These are phyloP conservation scores for Incumbomyces lentus DNA, from an alignment of 2,329 filamentous ascomycete genomes.

Conservation along the genomic window DNA sequence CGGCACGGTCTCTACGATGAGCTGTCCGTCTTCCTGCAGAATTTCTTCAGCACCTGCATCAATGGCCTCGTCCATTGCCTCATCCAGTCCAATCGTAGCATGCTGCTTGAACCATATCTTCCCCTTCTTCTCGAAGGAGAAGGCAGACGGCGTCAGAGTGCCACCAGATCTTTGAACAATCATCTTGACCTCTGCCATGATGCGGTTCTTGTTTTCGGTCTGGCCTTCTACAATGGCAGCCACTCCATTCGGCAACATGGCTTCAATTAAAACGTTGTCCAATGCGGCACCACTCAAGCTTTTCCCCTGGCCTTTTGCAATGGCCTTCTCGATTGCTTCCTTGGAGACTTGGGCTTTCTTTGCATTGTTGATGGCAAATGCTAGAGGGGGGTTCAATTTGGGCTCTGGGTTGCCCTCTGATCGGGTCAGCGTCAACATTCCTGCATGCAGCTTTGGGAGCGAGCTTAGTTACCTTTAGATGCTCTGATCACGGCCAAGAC, in stretches of 20 bases:
- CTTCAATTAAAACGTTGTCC: slow-evolving; percentile 41
- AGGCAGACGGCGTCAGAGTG: slow-evolving; percentile 61
- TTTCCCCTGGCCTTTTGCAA: slow-evolving; percentile 79
- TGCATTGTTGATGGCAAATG: slow-evolving; percentile 59
- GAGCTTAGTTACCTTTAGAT: slow-evolving; percentile 52
- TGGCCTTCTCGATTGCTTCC: slow-evolving; percentile 68
- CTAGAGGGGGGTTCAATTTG: slow-evolving; percentile 64
- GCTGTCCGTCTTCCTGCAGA: slow-evolving; percentile 52
- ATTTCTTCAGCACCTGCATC: slow-evolving; percentile 62
- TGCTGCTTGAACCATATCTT: slow-evolving; percentile 56
- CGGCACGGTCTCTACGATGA: slow-evolving; percentile 62
- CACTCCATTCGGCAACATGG: slow-evolving; percentile 40
- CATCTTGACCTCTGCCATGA: slow-evolving; percentile 60
- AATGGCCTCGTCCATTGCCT: slow-evolving; percentile 69
- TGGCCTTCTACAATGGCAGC: slow-evolving; percentile 60
- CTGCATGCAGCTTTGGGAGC: neutral
- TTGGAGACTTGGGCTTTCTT: slow-evolving; percentile 85
- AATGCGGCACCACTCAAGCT: slow-evolving; percentile 64
- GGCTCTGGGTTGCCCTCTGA: slow-evolving; percentile 66
- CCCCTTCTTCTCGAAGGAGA: slow-evolving; percentile 76
- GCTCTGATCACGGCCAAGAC: slow-evolving; percentile 63
- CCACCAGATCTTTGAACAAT: slow-evolving; percentile 64
- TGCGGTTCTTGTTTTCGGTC: slow-evolving; percentile 68
- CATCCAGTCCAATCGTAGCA: slow-evolving; percentile 48
- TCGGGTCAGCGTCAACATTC: slow-evolving; percentile 11